Conservation (phyloP, 768 basidiomycete genomes). For the Kondoa subrosea region DNA sequence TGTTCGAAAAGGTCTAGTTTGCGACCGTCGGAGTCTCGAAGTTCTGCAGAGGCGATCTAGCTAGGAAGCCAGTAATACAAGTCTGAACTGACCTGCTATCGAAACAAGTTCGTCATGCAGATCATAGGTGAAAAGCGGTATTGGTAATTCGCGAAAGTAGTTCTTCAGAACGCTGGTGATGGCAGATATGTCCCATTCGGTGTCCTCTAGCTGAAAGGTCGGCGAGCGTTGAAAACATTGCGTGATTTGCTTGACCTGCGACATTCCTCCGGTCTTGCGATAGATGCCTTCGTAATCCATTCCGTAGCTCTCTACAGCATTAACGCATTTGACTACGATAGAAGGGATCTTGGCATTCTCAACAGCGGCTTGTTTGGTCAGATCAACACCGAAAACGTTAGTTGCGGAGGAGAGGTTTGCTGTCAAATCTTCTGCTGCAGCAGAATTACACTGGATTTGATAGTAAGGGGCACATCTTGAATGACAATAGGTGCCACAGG, state of each 20-base stretch:
- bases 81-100: slow-evolving; percentile 42
- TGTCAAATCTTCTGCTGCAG: slow-evolving; percentile 4
- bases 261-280: slow-evolving; percentile 81
- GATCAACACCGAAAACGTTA: slow-evolving; percentile 82
- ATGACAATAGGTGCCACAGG: slow-evolving; percentile 70
- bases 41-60: slow-evolving; percentile 11
- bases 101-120: slow-evolving; percentile 78
- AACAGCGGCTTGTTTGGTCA: slow-evolving; percentile 53
- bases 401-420: slow-evolving; percentile 40
- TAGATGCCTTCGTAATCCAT: slow-evolving; percentile 97
- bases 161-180: slow-evolving; percentile 81
- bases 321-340: slow-evolving; percentile 89
- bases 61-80: background rate
- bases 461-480: slow-evolving; percentile 46
- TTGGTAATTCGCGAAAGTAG: slow-evolving; percentile 82
- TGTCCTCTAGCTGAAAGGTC: slow-evolving; percentile 71
- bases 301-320: slow-evolving; percentile 72
- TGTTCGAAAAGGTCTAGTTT: slow-evolving; percentile 41
- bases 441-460: slow-evolving; percentile 17
- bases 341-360: slow-evolving; percentile 46
- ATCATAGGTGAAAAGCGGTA: slow-evolving; percentile 75
- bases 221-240: slow-evolving; percentile 79
- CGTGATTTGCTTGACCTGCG: slow-evolving; percentile 81
- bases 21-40: slow-evolving; percentile 21
- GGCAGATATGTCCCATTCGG: slow-evolving; percentile 88